Conservation (phyloP, 2,329 filamentous ascomycete species). For the Harringtonia aguacate region DNA sequence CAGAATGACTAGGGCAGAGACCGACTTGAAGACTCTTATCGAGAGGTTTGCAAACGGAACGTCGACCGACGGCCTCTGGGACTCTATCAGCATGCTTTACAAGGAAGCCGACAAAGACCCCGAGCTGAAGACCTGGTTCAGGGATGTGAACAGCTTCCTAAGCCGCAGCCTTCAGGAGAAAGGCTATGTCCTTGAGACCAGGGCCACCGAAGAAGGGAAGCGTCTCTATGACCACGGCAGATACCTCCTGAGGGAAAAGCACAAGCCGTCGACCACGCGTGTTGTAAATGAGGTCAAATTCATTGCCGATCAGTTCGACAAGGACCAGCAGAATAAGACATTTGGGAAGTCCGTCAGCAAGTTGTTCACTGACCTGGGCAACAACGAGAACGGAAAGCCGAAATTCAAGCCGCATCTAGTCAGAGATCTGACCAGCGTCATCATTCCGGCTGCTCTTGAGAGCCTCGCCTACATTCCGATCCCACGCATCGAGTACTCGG, state of each 20-base stretch:
- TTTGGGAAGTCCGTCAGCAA: conserved; percentile 70
- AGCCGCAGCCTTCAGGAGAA: conserved; percentile 78
- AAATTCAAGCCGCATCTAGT: conserved; percentile 87
- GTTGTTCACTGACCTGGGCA: conserved; percentile 79
- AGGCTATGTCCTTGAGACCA: conserved; percentile 80
- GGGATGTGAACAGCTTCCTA: conserved; percentile 62
- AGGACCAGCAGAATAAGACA: conserved; percentile 74
- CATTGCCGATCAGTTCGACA: conserved; percentile 76
- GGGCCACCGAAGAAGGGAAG: conserved; percentile 73
- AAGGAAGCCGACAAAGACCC: conserved; percentile 74
- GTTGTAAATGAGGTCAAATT: conserved; percentile 88
- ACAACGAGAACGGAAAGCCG: conserved; percentile 72
- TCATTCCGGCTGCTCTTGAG: conserved; percentile 74
- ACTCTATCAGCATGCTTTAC: conserved; percentile 78
- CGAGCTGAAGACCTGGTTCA: conserved; percentile 87
- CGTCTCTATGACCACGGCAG: conserved; percentile 74
- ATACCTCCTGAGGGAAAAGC: conserved; percentile 80
- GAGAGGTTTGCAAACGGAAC: conserved; percentile 96
- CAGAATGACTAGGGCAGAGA: conserved; percentile 60
- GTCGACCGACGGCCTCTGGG: conserved; percentile 76
- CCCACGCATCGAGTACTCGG: conserved; percentile 86
- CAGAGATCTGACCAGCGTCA: conserved; percentile 79
- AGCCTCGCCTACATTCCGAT: conserved; percentile 83
- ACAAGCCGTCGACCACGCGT: conserved; percentile 74
- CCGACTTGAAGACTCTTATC: conserved; percentile 74